These are phyloP conservation scores for Botrytis deweyae DNA, from an alignment of 2,329 filamentous ascomycete genomes.

Conservation along the genomic window DNA sequence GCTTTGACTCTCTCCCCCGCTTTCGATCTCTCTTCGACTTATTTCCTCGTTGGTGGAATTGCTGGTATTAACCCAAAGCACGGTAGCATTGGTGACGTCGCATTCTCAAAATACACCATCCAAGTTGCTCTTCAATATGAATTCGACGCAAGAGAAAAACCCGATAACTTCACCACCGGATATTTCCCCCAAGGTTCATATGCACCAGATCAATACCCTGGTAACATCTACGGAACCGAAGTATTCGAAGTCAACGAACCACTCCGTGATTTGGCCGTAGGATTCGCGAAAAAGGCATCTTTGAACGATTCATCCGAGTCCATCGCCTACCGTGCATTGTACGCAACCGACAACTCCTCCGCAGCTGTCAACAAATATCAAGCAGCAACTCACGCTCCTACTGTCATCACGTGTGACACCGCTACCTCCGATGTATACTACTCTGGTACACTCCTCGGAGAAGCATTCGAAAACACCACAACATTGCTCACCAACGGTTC, in stretches of 20 bases:
- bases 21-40: slow-evolving; percentile 66
- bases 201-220: slow-evolving; percentile 56
- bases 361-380: slow-evolving; percentile 45
- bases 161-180: slow-evolving; percentile 62
- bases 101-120: slow-evolving; percentile 67
- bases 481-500: slow-evolving; percentile 65
- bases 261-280: slow-evolving; percentile 54
- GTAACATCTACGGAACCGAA: slow-evolving; percentile 63
- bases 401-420: slow-evolving; percentile 63
- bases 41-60: slow-evolving; percentile 72
- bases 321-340: slow-evolving; percentile 49
- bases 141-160: slow-evolving; percentile 68
- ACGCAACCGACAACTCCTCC: slow-evolving; percentile 49
- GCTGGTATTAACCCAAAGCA: slow-evolving; percentile 70
- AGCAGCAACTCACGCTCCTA: slow-evolving; percentile 49
- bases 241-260: slow-evolving; percentile 65
- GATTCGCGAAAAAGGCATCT: slow-evolving; percentile 51
- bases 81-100: slow-evolving; percentile 64
- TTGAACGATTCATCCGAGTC: slow-evolving; percentile 53
- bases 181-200: slow-evolving; percentile 65
- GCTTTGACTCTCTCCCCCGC: slow-evolving; percentile 59
- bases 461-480: slow-evolving; percentile 65
- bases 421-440: slow-evolving; percentile 74
- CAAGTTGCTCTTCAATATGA: slow-evolving; percentile 77
- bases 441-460: slow-evolving; percentile 58